Evolutionary conservation across 345 rosid species (phyloP), one percentile per base, ranked within the genome.

Genomic region (Rhizophora apiculata): DNA sequence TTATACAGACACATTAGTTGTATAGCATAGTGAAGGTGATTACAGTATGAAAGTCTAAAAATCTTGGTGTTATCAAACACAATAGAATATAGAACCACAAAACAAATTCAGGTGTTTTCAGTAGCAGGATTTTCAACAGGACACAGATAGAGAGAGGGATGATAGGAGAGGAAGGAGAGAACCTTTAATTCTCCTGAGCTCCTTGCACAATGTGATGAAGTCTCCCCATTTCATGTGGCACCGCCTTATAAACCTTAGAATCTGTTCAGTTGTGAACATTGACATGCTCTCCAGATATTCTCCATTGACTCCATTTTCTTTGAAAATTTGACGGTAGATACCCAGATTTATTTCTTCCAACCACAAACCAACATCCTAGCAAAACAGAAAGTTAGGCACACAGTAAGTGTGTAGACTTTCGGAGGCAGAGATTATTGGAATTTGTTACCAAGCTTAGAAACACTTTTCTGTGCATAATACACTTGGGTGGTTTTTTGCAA

Each of bases 171-270:
- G 49, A 43, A 15, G 49, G 70, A 24, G 49, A 34, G 63, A 70
- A 94, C 98, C 98, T 89, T 94, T 94, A 63, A 94, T 94, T 74
- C 97, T 74, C 79, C 98, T 81, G 70, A 94, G 97, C 77, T 94
- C 98, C 89, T 91, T 91, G 74, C 98, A 91, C 63, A 94, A 88
- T 5, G 96, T 94, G 68, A 94, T 94, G 86, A 94, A 94, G 84
- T 94, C 98, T 24, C 98, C 98, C 98, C 98, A 94, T 65, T 94
- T 94, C 98, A 94, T 94, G 87, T 94, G 98, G 80, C 96, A 92
- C 77, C 97, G 87, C 74, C 98, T 87, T 75, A 91, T 94, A 85
- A 94, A 94, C 67, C 93, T 88, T 78, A 94, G 92, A 80, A 94
- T 94, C 83, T 94, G 98, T 73, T 94, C 97, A 15, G 97, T 94